Base-by-base conservation (phyloP, 2,329 filamentous ascomycete genomes). In the Trichoderma lentiforme region DNA sequence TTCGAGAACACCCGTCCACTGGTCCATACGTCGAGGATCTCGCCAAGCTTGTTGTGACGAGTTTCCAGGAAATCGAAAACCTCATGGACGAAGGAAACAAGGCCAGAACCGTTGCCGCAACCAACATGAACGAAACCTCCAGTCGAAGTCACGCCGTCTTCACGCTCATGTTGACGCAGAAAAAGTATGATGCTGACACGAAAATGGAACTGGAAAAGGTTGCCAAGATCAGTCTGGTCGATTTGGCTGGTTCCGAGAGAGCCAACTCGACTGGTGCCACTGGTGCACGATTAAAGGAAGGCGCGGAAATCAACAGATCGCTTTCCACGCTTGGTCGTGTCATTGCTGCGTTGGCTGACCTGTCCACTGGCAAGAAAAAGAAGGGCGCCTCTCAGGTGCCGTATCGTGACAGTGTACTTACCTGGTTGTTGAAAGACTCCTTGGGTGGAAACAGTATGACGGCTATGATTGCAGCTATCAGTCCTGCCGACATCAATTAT, bases 21-120 rank as follows among this genome's bases (percentile, higher is more conserved):
- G 96, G 96, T 74, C 97, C 97, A 0, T 99, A 99, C 79, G 97
- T 99, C 68, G 96, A 99, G 82, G 96, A 99, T 85, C 86, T 99
- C 77, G 95, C 97, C 74, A 98, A 99, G 81, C 84, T 99, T 73
- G 93, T 96, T 1, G 96, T 99, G 53, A 90, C 94, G 76, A 95
- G 94, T 73, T 98, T 99, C 80, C 87, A 92, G 70, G 97, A 99
- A 80, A 98, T 99, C 76, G 96, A 99, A 79, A 91, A 98, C 79
- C 84, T 99, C 77, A 99, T 99, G 96, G 96, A 99, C 80, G 95
- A 98, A 83, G 96, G 96, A 78, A 99, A 99, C 86, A 99, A 99
- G 83, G 96, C 96, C 39, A 89, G 96, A 86, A 99, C 96, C 0
- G 96, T 99, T 51, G 96, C 96, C 3, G 96, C 96, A 8, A 99